phyloP scores from a whole-genome alignment of 495 filamentous ascomycete species.

The Parachaetomium inaequale region DNA sequence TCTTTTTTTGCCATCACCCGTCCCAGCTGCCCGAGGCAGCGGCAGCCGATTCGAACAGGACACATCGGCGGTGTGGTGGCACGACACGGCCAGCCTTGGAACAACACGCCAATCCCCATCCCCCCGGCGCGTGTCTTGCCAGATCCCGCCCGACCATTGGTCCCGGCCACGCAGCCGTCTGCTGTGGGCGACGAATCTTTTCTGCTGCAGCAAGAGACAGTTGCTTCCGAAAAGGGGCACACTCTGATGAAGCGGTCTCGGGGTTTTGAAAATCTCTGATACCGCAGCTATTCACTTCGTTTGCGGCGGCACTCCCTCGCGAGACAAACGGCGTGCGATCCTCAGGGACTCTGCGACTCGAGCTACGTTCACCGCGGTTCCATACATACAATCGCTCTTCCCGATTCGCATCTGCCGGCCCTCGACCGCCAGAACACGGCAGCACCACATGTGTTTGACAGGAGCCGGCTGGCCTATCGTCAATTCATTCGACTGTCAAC shows the following conservation, averaged over 20 bases:
- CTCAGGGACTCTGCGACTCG: neutral
- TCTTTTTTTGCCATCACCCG: slow-evolving; percentile 4
- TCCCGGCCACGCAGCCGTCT: slow-evolving; percentile 23
- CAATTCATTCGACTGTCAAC: slow-evolving; percentile 39
- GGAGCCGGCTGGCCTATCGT: slow-evolving; percentile 27
- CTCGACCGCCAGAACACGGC: slow-evolving; percentile 27
- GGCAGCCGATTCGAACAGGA: slow-evolving; percentile 21
- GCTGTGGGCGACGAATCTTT: slow-evolving; percentile 29
- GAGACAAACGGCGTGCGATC: neutral
- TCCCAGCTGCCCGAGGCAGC: slow-evolving; percentile 18
- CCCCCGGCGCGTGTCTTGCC: slow-evolving; percentile 20
- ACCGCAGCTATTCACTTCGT: neutral
- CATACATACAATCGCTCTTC: slow-evolving; percentile 8
- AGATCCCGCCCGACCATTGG: slow-evolving; percentile 34
- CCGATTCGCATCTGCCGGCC: slow-evolving; percentile 16
- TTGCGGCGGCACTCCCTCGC: neutral
- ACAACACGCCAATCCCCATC: slow-evolving; percentile 30
- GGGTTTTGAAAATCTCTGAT: neutral
- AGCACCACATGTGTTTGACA: slow-evolving; percentile 46
- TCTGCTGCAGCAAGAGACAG: slow-evolving; percentile 14
- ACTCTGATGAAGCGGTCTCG: slow-evolving; percentile 20
- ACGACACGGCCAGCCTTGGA: slow-evolving; percentile 27
- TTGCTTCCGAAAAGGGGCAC: slow-evolving; percentile 21
- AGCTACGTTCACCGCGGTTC: slow-evolving; percentile 10
- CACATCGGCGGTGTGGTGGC: slow-evolving; percentile 32